Base-by-base conservation (phyloP, 2,329 filamentous ascomycete genomes). In the Alternaria conjuncta region DNA sequence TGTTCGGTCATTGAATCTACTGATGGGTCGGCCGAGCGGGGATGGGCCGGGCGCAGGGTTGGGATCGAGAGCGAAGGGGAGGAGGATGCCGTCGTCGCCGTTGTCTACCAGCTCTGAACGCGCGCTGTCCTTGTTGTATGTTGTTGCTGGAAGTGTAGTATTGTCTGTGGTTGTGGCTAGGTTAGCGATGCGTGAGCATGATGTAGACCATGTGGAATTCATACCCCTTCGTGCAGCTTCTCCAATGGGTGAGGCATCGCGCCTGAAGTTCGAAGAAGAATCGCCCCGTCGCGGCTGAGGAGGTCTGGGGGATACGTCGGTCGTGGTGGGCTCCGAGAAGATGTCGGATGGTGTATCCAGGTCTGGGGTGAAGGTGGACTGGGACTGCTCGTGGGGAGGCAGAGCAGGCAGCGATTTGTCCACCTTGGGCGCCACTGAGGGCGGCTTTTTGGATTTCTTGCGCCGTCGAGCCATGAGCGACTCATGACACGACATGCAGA, bases 401-500 rank as follows among this genome's bases (percentile, higher is more conserved):
- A 98, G 86, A 25, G 96, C 96, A 20, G 96, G 96, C 36, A 99
- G 84, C 7, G 94, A 97, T 80, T 98, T 98, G 78, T 99, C 95
- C 43, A 92, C 88, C 66, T 93, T 89, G 20, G 90, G 87, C 11
- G 70, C 55, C 1, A 74, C 71, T n/a, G 71, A 69, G 13, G 74
- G 73, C 3, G 77, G 73, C 57, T 80, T 79, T 80, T 93, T 94
- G 43, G 91, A 90, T 80, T 93, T 94, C 83, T 98, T 97, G 75
- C 93, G 88, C 68, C 95, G 88, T 67, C 95, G 87, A 54, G 95
- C 93, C 94, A 98, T 98, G 57, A 99, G 83, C 26, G 93, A 96
- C 81, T 99, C 96, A 78, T 99, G 96, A 79, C 96, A 99, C 76
- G 91, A 94, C 96, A 99, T 99, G 83, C 96, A 99, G 79, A 99